These are phyloP conservation scores for Schwanniomyces yamadae DNA, from an alignment of 805 yeast genomes.

Conservation along the genomic window DNA sequence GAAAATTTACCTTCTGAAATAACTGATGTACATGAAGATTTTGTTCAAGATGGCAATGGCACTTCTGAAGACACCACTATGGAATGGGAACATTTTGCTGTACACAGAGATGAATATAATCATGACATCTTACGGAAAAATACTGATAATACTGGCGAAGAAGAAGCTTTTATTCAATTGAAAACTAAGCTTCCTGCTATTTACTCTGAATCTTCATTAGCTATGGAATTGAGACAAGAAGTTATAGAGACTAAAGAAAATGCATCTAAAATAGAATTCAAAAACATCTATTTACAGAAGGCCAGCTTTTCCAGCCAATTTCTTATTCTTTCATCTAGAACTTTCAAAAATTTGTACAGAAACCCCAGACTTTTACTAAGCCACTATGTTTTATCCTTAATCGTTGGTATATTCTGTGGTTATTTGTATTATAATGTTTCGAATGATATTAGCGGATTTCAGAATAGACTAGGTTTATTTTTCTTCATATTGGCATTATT, in stretches of 20 bases:
- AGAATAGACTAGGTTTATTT: slow-evolving; percentile 89
- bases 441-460: slow-evolving; percentile 94
- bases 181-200: slow-evolving; percentile 32
- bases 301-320: slow-evolving; percentile 69
- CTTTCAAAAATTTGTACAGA: slow-evolving; percentile 89
- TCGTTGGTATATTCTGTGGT: slow-evolving; percentile 84
- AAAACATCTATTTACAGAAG: slow-evolving; percentile 35
- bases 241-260: slow-evolving; percentile 27
- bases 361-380: slow-evolving; percentile 87
- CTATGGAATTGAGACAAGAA: slow-evolving; percentile 39
- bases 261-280: slow-evolving; percentile 26
- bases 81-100: slow-evolving; percentile 86
- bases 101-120: slow-evolving; percentile 70
- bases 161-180: slow-evolving; percentile 21
- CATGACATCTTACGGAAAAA: slow-evolving; percentile 19
- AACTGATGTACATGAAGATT: slow-evolving; percentile 27
- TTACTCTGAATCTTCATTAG: slow-evolving; percentile 39
- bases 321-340: slow-evolving; percentile 73
- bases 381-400: slow-evolving; percentile 74
- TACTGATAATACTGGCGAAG: slow-evolving; percentile 17
- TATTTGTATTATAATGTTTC: slow-evolving; percentile 76
- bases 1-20: slow-evolving; percentile 4
- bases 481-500: slow-evolving; percentile 88
- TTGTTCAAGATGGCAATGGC: slow-evolving; percentile 16
- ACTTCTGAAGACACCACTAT: slow-evolving; percentile 58